Conservation (phyloP, 805 yeast species). For the Candida insectorum region DNA sequence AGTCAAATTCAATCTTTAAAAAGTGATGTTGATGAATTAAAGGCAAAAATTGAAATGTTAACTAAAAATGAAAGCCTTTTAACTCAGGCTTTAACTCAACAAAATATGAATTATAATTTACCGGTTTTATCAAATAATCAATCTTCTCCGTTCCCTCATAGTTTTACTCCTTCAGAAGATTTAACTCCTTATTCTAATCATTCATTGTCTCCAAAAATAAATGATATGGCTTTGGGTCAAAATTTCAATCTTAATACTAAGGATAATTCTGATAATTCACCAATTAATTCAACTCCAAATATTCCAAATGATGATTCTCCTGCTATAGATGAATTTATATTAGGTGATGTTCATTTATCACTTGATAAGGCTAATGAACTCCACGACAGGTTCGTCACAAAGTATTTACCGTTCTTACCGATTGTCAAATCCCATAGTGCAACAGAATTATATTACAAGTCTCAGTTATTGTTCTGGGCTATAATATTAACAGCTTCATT, state of each 20-base stretch:
- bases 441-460: constrained; percentile 73
- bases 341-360: constrained; percentile 74
- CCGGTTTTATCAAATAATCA: neutral
- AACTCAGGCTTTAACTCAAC: constrained; percentile 57
- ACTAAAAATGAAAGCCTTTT: constrained; percentile 63
- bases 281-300: constrained; percentile 10
- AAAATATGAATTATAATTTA: constrained; percentile 17
- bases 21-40: constrained; percentile 80
- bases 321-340: constrained; percentile 55
- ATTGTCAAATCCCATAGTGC: constrained; percentile 70
- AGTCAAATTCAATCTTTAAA: constrained; percentile 81
- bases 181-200: constrained; percentile 6
- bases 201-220: constrained; percentile 4
- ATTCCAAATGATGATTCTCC: constrained; percentile 6
- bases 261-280: constrained; percentile 29
- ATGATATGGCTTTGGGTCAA: constrained; percentile 3
- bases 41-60: constrained; percentile 64
- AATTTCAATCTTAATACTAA: constrained; percentile 4
- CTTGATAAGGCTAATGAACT: constrained; percentile 66
- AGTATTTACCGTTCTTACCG: constrained; percentile 75
- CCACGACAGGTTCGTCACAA: constrained; percentile 63
- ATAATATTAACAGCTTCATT: constrained; percentile 82
- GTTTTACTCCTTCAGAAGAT: constrained; percentile 6
- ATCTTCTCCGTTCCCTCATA: no score
- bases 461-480: constrained; percentile 86